phyloP scores from a whole-genome alignment of 2,329 filamentous ascomycete genomes.

The Calonectria honghensis region DNA sequence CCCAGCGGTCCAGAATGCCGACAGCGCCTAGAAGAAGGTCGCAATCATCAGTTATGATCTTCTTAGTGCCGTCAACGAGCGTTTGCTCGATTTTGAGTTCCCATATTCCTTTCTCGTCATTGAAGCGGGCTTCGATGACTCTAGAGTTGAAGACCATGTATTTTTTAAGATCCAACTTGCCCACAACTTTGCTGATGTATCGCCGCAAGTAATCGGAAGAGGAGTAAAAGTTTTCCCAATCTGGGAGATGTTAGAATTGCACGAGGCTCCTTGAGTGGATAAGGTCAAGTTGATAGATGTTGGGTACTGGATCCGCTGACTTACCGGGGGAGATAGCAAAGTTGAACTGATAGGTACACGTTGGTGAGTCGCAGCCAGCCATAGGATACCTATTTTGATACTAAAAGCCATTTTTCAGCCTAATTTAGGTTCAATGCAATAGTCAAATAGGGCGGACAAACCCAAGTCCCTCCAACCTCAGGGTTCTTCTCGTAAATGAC shows the following conservation, averaged over 20 bases:
- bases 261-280: not conserved
- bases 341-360: constrained; percentile 7
- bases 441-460: not conserved
- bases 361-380: constrained; percentile 15
- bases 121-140: not conserved
- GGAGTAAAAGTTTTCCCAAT: constrained; percentile 9
- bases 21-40: constrained; percentile 4
- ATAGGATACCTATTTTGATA: constrained; percentile 11
- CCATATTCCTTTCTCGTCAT: not conserved
- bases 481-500: constrained; percentile 15
- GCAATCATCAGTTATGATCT: not conserved
- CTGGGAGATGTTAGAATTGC: not conserved
- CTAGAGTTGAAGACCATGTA: constrained; percentile 13
- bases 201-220: not conserved
- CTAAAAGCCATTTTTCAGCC: not conserved
- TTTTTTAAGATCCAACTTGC: constrained; percentile 1
- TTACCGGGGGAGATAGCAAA: constrained; percentile 13
- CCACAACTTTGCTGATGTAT: not conserved
- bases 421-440: not conserved
- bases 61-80: not conserved
- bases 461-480: constrained; percentile 7
- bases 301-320: not conserved
- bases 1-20: constrained; percentile 7
- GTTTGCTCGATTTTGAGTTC: constrained; percentile 9
- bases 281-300: not conserved